Evolutionary conservation across 106 monocot species (phyloP), one percentile per base, ranked within the genome.

Genomic region (Dioscorea zingiberensis): DNA sequence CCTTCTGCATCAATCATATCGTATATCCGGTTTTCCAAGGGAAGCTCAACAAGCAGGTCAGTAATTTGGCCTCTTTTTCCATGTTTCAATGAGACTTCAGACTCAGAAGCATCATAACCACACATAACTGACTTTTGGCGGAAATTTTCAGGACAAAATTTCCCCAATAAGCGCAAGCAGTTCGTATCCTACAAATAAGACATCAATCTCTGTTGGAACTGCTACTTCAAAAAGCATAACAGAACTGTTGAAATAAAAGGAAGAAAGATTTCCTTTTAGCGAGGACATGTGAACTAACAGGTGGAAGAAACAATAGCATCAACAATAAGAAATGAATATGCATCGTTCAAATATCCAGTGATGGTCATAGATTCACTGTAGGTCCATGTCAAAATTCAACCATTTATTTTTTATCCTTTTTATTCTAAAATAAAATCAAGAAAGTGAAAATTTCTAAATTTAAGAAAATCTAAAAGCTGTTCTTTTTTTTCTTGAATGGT

Each of bases 1-100:
- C 97, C 92, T 81, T 81, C 84, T 49, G 68, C 81, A 71, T 88
- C 88, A 69, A 97, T 63, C 72, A 97, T 83, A 66, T 97, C 97
- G 84, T 97, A 97, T 70, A 97, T 80, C 7, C 73, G 65, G 58
- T 92, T 71, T 11, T 92, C 97, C 47, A 97, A 62, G 7, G 97
- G 88, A 71, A 92, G 83, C 65, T 97, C 97, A 59, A 97, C 79
- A 73, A 81, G 49, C 64, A 83, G 97, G 71, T 97, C 97, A 38
- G 74, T 88, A 9, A 77, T 68, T 58, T 88, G 81, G 29, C 92
- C 85, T 67, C 79, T 78, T 77, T 83, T 87, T 25, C 71, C 75
- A 71, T 54, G 60, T 74, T 71, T 83, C 11, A 48, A 30, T 26
- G 61, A 46, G 57, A 48, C 30, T 47, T 72, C 80, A 24, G 69